Evolutionary conservation across 2,329 filamentous ascomycete genomes (phyloP).

Genomic region (Neonectria ditissima): DNA sequence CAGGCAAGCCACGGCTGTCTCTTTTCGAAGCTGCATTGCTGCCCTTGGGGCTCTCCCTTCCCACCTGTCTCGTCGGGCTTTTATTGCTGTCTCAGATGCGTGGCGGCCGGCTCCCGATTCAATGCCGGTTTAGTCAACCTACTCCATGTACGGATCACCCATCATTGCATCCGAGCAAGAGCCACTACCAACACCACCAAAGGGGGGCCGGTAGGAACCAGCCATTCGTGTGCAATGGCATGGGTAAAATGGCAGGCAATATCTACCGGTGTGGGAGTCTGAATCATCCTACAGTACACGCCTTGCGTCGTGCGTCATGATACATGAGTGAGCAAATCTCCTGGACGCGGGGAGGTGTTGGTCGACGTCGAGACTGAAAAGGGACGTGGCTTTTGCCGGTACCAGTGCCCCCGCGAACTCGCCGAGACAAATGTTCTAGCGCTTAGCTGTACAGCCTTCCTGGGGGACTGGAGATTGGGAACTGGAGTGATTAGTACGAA

Average conservation of each 20-base stretch:
- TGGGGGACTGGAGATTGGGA: constrained; percentile 7
- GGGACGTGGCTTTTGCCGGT: constrained; percentile 35
- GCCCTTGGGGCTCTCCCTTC: constrained; percentile 18
- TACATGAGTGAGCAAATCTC: constrained; percentile 15
- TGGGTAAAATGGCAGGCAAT: constrained; percentile 2
- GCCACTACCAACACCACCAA: constrained; percentile 14
- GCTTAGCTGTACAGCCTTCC: constrained; percentile 23
- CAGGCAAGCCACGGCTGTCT: neutral
- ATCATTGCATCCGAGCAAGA: constrained; percentile 31
- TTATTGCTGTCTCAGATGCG: constrained; percentile 34
- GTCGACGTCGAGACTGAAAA: constrained; percentile 31
- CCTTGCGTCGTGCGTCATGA: constrained; percentile 17
- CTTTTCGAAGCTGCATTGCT: constrained; percentile 4
- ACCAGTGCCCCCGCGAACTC: constrained; percentile 41
- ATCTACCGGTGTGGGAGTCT: constrained; percentile 8
- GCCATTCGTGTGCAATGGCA: neutral
- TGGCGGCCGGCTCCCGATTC: constrained; percentile 38
- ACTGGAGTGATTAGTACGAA: neutral
- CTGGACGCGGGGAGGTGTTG: constrained; percentile 18
- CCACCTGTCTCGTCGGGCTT: constrained; percentile 27
- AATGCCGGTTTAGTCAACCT: constrained; percentile 36
- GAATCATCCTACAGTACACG: constrained; percentile 8
- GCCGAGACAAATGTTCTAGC: constrained; percentile 43
- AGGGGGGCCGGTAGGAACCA: neutral
- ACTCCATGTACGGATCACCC: neutral